Base-by-base conservation (phyloP, 352 stramenopile species). In the Pelagophyceae sp. region DNA sequence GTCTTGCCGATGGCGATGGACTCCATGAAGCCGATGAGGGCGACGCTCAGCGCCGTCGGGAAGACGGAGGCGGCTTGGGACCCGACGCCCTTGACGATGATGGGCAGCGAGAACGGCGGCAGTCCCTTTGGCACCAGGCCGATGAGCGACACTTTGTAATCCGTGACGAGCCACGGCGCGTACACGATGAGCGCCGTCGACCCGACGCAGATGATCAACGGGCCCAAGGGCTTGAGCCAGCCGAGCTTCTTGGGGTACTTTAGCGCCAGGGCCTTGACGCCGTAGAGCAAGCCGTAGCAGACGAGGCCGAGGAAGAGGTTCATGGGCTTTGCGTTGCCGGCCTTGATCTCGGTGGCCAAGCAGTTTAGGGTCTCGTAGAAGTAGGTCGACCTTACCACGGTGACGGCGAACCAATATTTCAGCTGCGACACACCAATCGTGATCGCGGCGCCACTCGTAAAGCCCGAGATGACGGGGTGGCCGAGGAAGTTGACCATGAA, bases 21-120 rank as follows among this genome's bases (percentile, higher is more conserved):
- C 77, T 93, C 90, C 86, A 96, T 95, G 85, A 95, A 97, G 32
- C 90, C 91, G n/a, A 97, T 87, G 77, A 96, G 85, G 0, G 85
- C 85, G 77, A 95, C 95, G 51, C 86, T 87, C 15, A 94, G 70
- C 0, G 90, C 87, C 70, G 92, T 85, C 40, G 85, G 78, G n/a
- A 92, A 79, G 5, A 97, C 79, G 27, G 76, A 1, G 23, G 61
- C 69, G 3, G 81, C 54, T 11, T 54, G 23, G 29, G 86, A 76
- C 38, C 86, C 81, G 0, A 83, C 80, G 38, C 91, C 81, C 31
- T 84, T 83, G 0, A 86, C 82, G 64, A 92, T 87, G 3, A 87
- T 37, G 11, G 82, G 80, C 11, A 83, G 80, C 2, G 82, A 90
- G 85, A 80, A 90, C 82, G 38, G 85, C 85, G 88, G 87, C 0